Evolutionary conservation across 1,284 basidiomycete genomes (phyloP).

Genomic region (Cystobasidium sp.): DNA sequence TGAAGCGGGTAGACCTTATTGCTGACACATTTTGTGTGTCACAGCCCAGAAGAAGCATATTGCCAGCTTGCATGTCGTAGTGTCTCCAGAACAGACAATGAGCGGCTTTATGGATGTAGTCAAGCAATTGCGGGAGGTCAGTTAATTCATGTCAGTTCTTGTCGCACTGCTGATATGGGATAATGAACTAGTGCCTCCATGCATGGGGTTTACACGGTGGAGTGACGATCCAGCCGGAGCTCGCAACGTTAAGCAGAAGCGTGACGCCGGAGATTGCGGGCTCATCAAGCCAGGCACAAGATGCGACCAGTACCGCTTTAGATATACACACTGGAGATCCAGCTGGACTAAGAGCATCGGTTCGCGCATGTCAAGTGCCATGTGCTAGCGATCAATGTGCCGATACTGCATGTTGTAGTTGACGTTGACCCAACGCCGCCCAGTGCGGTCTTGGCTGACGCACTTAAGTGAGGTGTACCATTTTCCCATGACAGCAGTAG

Average conservation of each 20-base stretch:
- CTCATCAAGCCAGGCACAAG: neutral
- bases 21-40: neutral
- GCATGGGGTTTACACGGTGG: conserved; percentile 38
- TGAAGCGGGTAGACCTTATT: neutral
- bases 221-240: conserved; percentile 30
- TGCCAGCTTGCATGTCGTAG: conserved; percentile 33
- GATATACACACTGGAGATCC: neutral
- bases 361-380: conserved; percentile 4
- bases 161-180: neutral
- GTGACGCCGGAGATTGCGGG: neutral
- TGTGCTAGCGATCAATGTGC: conserved; percentile 19
- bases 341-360: neutral
- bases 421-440: no score
- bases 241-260: conserved; percentile 2
- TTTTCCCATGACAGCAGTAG: neutral
- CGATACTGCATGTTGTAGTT: conserved; percentile 13
- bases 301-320: conserved; percentile 3
- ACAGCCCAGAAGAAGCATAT: conserved; percentile 36
- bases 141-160: neutral
- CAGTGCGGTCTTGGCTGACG: neutral
- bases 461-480: neutral
- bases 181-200: conserved; percentile 21
- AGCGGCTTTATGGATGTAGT: conserved; percentile 21
- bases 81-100: conserved; percentile 25
- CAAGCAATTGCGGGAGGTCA: conserved; percentile 20